A percentile compares a stretch with the other conserved stretches of the same genome.
Conservation (phyloP, 805 yeast genomes). For the Myxozyma lipomycoides region DNA sequence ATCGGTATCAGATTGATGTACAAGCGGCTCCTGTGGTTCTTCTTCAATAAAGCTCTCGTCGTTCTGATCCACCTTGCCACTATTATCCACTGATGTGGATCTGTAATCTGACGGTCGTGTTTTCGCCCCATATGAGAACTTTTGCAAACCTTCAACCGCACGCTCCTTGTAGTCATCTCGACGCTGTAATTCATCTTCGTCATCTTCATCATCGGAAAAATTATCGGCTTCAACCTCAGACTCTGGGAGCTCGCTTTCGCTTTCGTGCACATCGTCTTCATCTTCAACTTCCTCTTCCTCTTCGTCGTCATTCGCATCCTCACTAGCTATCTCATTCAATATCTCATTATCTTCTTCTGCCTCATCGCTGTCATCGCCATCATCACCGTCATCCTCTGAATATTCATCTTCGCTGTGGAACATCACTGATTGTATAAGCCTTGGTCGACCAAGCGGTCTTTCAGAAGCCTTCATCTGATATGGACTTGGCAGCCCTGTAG, state of each 20-base stretch:
- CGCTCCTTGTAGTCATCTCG: slow-evolving; percentile 8
- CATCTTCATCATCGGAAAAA: slow-evolving; percentile 15
- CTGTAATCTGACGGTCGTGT: slow-evolving; percentile 5
- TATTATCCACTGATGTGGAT: neutral
- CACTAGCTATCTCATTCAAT: neutral
- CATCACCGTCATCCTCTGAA: slow-evolving; percentile 1
- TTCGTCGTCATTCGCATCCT: neutral
- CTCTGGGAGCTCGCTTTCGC: neutral
- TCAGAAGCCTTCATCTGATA: neutral
- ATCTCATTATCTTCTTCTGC: neutral
- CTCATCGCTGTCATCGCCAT: slow-evolving; percentile 4
- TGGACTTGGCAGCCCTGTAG: neutral
- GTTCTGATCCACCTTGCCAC: neutral
- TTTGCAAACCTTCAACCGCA: slow-evolving; percentile 6
- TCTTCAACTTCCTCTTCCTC: neutral
- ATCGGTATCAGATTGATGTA: slow-evolving; percentile 22
- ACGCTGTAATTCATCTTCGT: slow-evolving; percentile 2
- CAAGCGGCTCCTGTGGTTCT: slow-evolving; percentile 15
- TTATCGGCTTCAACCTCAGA: slow-evolving; percentile 5
- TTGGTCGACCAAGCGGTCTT: neutral
- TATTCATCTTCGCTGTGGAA: neutral
- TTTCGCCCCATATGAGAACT: neutral
- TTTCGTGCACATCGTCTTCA: neutral
- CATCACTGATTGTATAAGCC: neutral
- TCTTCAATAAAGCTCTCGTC: slow-evolving; percentile 15